Evolutionary conservation across 352 stramenopile genomes (phyloP), one percentile per base, ranked within the genome.

Genomic region (Achlya hypogyna): DNA sequence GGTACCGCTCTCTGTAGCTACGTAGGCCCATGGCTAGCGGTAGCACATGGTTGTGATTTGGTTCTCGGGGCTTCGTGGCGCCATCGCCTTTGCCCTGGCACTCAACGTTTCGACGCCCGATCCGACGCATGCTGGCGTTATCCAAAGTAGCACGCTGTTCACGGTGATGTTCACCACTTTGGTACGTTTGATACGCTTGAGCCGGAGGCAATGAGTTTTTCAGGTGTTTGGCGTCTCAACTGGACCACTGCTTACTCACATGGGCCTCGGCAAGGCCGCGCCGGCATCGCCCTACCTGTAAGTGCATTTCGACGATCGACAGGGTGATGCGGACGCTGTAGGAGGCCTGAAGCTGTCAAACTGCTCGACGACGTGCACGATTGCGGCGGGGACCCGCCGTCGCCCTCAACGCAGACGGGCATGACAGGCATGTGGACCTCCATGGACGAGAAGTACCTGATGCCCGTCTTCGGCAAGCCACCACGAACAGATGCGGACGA

Each of bases 61-160:
- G 87, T 97, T 97, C 71, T 86, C 88, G 38, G 93, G 93, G 1
- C 75, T 98, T 34, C 86, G 93, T 42, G 93, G 93, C n/a, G 91
- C 93, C 23, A 94, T 98, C 27, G 89, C 91, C 16, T 98, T 96
- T 70, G 88, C 89, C 16, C 81, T 94, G 10, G 82, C 81, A 40
- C 65, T 91, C 22, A 91, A 91, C 52, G 81, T 91, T 6, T 86
- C 73, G 52, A 84, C 81, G 5, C 74, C 77, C n/a, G 4, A 85
- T 77, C 23, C 53, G 51, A 75, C 73, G 23, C 78, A 91, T 53
- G 75, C 77, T 0, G 82, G 78, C 49, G 78, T 91, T 23, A 91
- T 91, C 56, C 80, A 91, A 62, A 88, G 78, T 65, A 87, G 79
- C 25, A 91, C 82, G 4, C 69, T 91, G 38, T 91, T 91, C 70